Percentiles rank a stretch among this genome's conserved stretches.
These are phyloP conservation scores for Fusarium miscanthi DNA, from an alignment of 2,329 filamentous ascomycete genomes.

Conservation along the genomic window DNA sequence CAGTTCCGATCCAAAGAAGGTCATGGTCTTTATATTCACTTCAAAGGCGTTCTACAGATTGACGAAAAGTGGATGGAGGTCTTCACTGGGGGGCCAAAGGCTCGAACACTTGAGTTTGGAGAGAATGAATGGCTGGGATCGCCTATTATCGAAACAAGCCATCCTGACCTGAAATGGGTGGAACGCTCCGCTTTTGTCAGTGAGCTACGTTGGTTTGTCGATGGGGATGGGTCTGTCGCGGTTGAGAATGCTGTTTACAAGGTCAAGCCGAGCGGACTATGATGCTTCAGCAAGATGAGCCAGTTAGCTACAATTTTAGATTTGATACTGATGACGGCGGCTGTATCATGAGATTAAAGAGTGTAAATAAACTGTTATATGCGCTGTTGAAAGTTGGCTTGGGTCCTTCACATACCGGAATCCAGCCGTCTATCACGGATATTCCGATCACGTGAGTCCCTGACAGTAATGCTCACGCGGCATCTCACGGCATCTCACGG, in stretches of 20 bases:
- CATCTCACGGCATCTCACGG: neutral
- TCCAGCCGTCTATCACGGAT: rapidly evolving
- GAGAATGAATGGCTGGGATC: conserved; percentile 11
- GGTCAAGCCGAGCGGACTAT: neutral
- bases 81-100: neutral
- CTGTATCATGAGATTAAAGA: neutral
- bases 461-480: neutral
- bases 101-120: conserved; percentile 7
- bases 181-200: conserved; percentile 5
- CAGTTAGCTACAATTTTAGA: neutral
- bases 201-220: conserved; percentile 3
- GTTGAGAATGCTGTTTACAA: conserved; percentile 13
- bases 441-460: neutral
- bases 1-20: neutral
- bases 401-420: neutral
- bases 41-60: neutral
- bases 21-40: neutral
- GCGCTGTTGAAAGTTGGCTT: no score
- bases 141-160: neutral
- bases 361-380: neutral
- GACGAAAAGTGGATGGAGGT: conserved; percentile 20
- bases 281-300: rapidly evolving
- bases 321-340: no score
- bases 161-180: conserved; percentile 6
- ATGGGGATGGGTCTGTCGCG: neutral